phyloP scores from a whole-genome alignment of 164 flowering plant species.

The Aristolochia fimbriata region DNA sequence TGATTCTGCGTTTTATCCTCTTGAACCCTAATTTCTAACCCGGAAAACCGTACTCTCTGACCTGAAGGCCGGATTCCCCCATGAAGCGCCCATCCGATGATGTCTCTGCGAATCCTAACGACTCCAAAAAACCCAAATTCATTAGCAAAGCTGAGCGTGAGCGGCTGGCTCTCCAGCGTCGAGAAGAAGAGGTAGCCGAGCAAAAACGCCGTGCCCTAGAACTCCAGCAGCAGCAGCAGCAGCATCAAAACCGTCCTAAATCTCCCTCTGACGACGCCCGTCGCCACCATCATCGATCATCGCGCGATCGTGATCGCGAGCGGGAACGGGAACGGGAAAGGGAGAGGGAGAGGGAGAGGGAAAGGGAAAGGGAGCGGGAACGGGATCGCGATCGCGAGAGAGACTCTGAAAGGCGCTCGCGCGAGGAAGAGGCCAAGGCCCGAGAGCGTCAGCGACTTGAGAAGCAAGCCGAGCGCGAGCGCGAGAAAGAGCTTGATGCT shows the following conservation, averaged over 20 bases:
- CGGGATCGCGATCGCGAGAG: constrained; percentile 44
- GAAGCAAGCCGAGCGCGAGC: constrained; percentile 13
- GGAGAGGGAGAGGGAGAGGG: constrained; percentile 35
- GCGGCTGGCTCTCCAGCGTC: constrained; percentile 60
- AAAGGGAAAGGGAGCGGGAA: constrained; percentile 20
- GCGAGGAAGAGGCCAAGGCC: constrained; percentile 43
- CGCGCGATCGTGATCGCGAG: constrained; percentile 30
- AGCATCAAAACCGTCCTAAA: constrained; percentile 6
- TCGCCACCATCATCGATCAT: constrained; percentile 25
- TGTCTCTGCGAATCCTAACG: neutral
- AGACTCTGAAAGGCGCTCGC: neutral
- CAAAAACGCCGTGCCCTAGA: constrained; percentile 23
- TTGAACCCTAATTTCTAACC: no score
- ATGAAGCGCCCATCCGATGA: constrained; percentile 23
- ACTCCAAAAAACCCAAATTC: constrained; percentile 45
- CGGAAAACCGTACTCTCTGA: no score
- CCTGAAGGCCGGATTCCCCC: neutral
- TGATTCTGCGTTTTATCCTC: no score
- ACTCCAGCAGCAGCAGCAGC: constrained; percentile 7
- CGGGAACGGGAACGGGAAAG: constrained; percentile 43
- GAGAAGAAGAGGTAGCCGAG: constrained; percentile 31
- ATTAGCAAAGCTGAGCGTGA: constrained; percentile 68
- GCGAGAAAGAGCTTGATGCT: constrained; percentile 38
- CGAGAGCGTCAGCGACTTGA: constrained; percentile 35
- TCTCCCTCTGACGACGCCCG: constrained; percentile 8